These are phyloP conservation scores for Telopea speciosissima DNA, from an alignment of 177 flowering plant genomes.

Conservation along the genomic window DNA sequence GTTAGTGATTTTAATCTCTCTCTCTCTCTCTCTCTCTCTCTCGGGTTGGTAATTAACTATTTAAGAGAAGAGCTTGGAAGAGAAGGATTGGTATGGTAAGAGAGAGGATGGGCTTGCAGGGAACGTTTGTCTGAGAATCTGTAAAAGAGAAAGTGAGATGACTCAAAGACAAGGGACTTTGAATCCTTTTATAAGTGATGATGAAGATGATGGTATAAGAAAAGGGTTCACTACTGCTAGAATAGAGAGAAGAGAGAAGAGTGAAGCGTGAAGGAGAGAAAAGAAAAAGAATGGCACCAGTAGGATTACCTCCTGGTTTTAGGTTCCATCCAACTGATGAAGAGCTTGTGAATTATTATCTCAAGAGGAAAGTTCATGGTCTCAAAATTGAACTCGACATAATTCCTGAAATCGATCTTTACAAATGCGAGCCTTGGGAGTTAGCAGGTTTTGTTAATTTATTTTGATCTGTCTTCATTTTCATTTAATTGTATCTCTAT, in stretches of 20 bases:
- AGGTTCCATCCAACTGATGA: conserved; percentile 88
- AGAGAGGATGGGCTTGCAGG: conserved; percentile 26
- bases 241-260: neutral
- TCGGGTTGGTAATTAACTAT: neutral
- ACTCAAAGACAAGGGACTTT: conserved; percentile 38
- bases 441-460: conserved; percentile 42
- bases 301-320: conserved; percentile 84
- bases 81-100: neutral
- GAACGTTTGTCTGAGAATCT: conserved; percentile 57
- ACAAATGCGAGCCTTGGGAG: conserved; percentile 95
- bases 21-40: neutral
- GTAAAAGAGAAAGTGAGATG: conserved; percentile 43
- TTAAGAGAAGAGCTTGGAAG: neutral
- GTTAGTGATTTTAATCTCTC: neutral
- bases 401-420: conserved; percentile 85
- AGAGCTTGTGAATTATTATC: conserved; percentile 82
- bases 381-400: conserved; percentile 72
- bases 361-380: conserved; percentile 70
- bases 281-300: conserved; percentile 50
- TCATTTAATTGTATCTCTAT: too few relatives aligned
- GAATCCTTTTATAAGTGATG: conserved; percentile 27
- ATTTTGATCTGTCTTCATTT: neutral
- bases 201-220: neutral
- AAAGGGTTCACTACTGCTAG: neutral
- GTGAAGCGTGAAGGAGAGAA: too few relatives aligned